These are phyloP conservation scores for Prillingera fragicola DNA, from an alignment of 1,284 basidiomycete species.

Conservation along the genomic window DNA sequence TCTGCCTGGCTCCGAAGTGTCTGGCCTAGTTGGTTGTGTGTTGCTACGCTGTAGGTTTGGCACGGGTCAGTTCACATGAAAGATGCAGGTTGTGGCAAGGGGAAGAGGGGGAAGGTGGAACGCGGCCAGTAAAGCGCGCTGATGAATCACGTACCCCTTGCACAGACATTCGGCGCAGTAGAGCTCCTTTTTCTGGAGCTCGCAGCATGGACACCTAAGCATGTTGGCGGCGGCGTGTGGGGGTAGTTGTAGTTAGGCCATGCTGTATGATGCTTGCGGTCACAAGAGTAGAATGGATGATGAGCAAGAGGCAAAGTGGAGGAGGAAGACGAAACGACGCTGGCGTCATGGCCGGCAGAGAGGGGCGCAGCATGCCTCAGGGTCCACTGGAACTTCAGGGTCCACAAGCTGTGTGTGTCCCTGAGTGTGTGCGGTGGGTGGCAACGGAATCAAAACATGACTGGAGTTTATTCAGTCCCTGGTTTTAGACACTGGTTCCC, in stretches of 20 bases:
- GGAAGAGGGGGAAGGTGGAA: too few relatives aligned
- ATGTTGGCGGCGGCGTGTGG: background rate
- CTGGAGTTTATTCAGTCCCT: too few relatives aligned
- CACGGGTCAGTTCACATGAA: background rate
- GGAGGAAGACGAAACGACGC: background rate
- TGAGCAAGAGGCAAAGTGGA: background rate
- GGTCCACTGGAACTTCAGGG: too few relatives aligned
- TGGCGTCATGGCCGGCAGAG: background rate
- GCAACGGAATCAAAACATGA: constrained; percentile 11
- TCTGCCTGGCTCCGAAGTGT: constrained; percentile 14
- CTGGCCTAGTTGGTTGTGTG: constrained; percentile 10
- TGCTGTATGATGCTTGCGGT: background rate
- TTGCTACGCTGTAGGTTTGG: constrained; percentile 11
- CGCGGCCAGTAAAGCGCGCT: too few relatives aligned
- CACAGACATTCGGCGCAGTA: constrained; percentile 33
- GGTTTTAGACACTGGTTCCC: too few relatives aligned
- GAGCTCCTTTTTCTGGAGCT: constrained; percentile 17
- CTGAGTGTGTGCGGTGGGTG: background rate
- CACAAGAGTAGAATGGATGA: background rate
- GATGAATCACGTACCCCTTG: constrained; percentile 33
- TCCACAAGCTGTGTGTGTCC: too few relatives aligned
- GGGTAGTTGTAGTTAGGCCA: background rate
- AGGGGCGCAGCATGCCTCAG: too few relatives aligned
- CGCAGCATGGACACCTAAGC: constrained; percentile 29
- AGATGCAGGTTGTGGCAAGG: background rate